Percentiles rank a stretch among this genome's conserved stretches.
phyloP scores from a whole-genome alignment of 352 stramenopile genomes.

The Phytophthora sp. region DNA sequence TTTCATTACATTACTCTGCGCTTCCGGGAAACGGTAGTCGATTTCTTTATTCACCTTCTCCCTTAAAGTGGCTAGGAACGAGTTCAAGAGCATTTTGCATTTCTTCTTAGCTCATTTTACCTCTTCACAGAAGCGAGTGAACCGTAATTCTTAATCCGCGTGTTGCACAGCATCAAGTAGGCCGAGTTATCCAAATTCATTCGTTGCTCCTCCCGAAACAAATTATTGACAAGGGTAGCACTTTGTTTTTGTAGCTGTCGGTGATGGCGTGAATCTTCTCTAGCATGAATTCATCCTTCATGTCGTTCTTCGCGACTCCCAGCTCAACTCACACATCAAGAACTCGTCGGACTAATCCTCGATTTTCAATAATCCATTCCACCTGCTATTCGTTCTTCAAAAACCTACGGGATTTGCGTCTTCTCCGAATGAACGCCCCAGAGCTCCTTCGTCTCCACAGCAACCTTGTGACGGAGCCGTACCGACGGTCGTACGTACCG shows the following conservation, averaged over 20 bases:
- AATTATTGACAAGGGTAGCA: background rate
- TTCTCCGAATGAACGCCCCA: too few relatives aligned
- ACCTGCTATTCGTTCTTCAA: too few relatives aligned
- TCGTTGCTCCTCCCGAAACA: background rate
- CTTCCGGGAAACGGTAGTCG: background rate
- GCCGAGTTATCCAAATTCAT: background rate
- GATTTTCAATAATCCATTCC: too few relatives aligned
- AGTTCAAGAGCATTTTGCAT: slow-evolving; percentile 10
- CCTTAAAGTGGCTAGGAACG: background rate
- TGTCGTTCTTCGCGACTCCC: background rate
- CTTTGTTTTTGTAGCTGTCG: slow-evolving; percentile 17
- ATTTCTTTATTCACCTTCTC: slow-evolving; percentile 14
- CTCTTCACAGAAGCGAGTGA: slow-evolving; percentile 2
- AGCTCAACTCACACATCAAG: background rate
- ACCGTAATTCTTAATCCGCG: slow-evolving; percentile 8
- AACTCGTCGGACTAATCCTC: background rate
- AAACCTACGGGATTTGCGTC: too few relatives aligned
- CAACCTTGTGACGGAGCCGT: too few relatives aligned
- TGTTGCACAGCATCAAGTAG: background rate
- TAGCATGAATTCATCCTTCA: slow-evolving; percentile 13
- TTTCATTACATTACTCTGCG: background rate
- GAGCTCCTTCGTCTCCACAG: too few relatives aligned
- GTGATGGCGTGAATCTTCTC: slow-evolving; percentile 14
- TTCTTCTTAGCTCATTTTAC: slow-evolving; percentile 13
- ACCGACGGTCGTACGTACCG: too few relatives aligned